Conservation (phyloP, 371 early-diverging fungal genomes). For the Coemansia sp. region DNA sequence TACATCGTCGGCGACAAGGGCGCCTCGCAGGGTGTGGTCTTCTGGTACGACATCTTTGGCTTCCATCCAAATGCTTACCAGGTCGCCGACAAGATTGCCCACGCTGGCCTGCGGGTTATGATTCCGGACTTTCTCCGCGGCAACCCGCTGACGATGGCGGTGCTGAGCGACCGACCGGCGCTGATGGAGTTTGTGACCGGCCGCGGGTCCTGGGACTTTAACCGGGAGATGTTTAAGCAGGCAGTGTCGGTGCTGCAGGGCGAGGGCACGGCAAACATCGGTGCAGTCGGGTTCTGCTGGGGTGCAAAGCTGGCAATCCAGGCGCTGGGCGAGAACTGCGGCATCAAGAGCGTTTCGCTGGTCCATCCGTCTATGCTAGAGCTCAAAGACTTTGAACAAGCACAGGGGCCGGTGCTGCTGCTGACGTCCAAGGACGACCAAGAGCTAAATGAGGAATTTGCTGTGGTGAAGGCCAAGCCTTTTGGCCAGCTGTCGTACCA, state of each 20-base stretch:
- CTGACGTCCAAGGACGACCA: slow-evolving; percentile 61
- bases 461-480: slow-evolving; percentile 55
- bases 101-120: slow-evolving; percentile 59
- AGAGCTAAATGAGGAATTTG: slow-evolving; percentile 58
- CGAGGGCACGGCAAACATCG: slow-evolving; percentile 53
- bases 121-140: slow-evolving; percentile 66
- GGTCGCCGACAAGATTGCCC: slow-evolving; percentile 61
- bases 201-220: slow-evolving; percentile 38
- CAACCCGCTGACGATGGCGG: slow-evolving; percentile 44
- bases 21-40: slow-evolving; percentile 36
- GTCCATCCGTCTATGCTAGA: slow-evolving; percentile 63
- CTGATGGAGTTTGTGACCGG: slow-evolving; percentile 48
- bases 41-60: slow-evolving; percentile 53
- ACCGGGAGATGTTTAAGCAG: slow-evolving; percentile 43
- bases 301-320: slow-evolving; percentile 55
- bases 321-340: slow-evolving; percentile 30
- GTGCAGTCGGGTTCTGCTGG: slow-evolving; percentile 67
- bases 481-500: slow-evolving; percentile 55
- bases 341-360: slow-evolving; percentile 55
- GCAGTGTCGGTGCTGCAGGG: slow-evolving; percentile 49
- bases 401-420: slow-evolving; percentile 58
- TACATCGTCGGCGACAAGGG: slow-evolving; percentile 45
- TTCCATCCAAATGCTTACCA: slow-evolving; percentile 57
- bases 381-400: slow-evolving; percentile 56
- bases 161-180: slow-evolving; percentile 22